Conservation (phyloP, 176 grass and related monocot species). For the Eragrostis curvula region DNA sequence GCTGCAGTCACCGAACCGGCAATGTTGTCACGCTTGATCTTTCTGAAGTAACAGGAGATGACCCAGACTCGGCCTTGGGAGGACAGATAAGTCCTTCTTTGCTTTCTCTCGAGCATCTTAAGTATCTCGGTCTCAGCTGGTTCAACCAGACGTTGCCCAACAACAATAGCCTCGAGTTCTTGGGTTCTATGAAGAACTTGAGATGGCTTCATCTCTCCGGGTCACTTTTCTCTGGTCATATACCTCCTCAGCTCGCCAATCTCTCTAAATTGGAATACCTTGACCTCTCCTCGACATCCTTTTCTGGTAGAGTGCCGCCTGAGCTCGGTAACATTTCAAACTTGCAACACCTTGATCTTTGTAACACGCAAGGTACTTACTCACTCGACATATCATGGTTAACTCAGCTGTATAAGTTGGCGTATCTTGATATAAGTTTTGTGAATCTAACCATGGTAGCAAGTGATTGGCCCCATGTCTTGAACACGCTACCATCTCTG, state of each 20-base stretch:
- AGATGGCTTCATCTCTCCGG: slow-evolving; percentile 17
- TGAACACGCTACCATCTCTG: too few relatives aligned
- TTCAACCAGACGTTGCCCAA: background rate
- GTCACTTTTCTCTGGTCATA: background rate
- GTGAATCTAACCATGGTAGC: too few relatives aligned
- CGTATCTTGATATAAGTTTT: too few relatives aligned
- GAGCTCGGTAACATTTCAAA: background rate
- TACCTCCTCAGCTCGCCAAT: slow-evolving; percentile 27
- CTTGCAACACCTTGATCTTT: background rate
- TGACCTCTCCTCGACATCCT: background rate
- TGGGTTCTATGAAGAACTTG: slow-evolving; percentile 36
- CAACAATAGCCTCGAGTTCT: slow-evolving; percentile 3
- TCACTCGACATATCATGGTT: too few relatives aligned
- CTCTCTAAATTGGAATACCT: slow-evolving; percentile 15
- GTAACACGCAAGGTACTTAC: too few relatives aligned
- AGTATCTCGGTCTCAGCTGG: slow-evolving; percentile 9
- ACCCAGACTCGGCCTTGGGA: too few relatives aligned
- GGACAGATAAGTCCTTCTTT: background rate
- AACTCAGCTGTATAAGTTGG: too few relatives aligned
- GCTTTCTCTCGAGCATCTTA: slow-evolving; percentile 28
- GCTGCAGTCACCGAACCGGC: too few relatives aligned
- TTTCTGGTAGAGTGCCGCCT: background rate
- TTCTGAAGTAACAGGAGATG: too few relatives aligned
- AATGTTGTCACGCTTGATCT: too few relatives aligned
- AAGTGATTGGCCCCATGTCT: too few relatives aligned